These are phyloP conservation scores for Ustilago lituana DNA, from an alignment of 1,284 basidiomycete species.

Conservation along the genomic window DNA sequence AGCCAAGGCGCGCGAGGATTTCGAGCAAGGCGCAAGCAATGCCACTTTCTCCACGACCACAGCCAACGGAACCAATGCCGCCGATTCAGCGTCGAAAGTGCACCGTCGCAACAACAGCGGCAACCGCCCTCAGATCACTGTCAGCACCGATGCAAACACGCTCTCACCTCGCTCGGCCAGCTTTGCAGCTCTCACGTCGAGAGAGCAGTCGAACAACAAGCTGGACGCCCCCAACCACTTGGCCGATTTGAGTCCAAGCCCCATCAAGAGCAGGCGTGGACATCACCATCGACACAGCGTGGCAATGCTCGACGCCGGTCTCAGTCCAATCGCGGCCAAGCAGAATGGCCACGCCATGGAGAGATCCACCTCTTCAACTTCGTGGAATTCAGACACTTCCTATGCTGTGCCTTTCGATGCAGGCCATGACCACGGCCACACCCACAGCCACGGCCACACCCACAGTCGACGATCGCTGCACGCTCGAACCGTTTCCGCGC, in stretches of 20 bases:
- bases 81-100: conserved; percentile 8
- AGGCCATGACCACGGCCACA: conserved; percentile 16
- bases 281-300: conserved; percentile 59
- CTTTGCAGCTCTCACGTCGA: conserved; percentile 32
- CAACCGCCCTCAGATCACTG: conserved; percentile 49
- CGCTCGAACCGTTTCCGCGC: conserved; percentile 28
- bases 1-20: conserved; percentile 29
- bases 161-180: conserved; percentile 45
- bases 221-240: conserved; percentile 17
- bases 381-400: conserved; percentile 28
- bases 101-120: conserved; percentile 38
- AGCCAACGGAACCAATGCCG: background rate
- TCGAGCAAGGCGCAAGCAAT: conserved; percentile 7
- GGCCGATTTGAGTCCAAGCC: conserved; percentile 41
- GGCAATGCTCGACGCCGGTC: conserved; percentile 40
- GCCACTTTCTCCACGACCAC: conserved; percentile 6
- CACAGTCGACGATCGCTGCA: conserved; percentile 25
- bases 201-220: conserved; percentile 8
- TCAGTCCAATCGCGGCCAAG: conserved; percentile 28
- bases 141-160: conserved; percentile 39
- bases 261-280: conserved; percentile 47
- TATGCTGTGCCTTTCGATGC: conserved; percentile 3
- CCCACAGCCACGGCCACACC: conserved; percentile 22
- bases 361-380: conserved; percentile 28
- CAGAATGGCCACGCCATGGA: conserved; percentile 32